These are phyloP conservation scores for Samsoniella hepiali DNA, from an alignment of 2,329 filamentous ascomycete genomes.

Conservation along the genomic window DNA sequence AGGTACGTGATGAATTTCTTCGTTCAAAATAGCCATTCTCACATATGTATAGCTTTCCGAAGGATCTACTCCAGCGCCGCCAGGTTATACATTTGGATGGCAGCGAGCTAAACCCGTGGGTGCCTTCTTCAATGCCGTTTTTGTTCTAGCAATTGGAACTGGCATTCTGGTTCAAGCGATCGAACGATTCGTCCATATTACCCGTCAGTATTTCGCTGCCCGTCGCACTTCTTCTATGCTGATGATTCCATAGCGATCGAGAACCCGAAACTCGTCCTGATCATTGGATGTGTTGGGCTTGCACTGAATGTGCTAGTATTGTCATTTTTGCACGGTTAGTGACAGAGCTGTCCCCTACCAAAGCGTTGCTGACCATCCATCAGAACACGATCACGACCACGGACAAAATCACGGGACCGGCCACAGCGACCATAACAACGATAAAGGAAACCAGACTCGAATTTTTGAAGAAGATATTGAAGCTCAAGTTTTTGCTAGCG, in stretches of 20 bases:
- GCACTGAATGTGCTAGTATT: constrained; percentile 64
- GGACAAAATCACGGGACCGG: neutral
- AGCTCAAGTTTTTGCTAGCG: neutral
- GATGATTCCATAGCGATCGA: constrained; percentile 49
- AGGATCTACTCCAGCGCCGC: constrained; percentile 48
- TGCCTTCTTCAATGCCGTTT: constrained; percentile 77
- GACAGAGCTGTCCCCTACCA: too few relatives aligned
- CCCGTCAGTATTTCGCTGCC: constrained; percentile 39
- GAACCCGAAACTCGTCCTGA: constrained; percentile 62
- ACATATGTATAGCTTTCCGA: constrained; percentile 50
- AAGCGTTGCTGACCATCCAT: neutral
- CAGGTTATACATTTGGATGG: constrained; percentile 64
- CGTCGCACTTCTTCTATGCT: neutral
- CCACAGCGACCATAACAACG: constrained; percentile 22
- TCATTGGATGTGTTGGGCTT: constrained; percentile 66
- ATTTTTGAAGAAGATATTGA: constrained; percentile 6
- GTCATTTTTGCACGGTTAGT: constrained; percentile 60
- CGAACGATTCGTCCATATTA: constrained; percentile 61
- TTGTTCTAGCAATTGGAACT: constrained; percentile 67
- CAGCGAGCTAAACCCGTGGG: constrained; percentile 69
- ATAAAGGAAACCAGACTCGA: neutral
- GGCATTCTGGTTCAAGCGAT: constrained; percentile 72
- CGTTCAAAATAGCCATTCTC: constrained; percentile 2
- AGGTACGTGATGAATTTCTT: constrained; percentile 41
- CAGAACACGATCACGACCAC: constrained; percentile 26